These are phyloP conservation scores for Phaffia australis DNA, from an alignment of 768 basidiomycete species.

Conservation along the genomic window DNA sequence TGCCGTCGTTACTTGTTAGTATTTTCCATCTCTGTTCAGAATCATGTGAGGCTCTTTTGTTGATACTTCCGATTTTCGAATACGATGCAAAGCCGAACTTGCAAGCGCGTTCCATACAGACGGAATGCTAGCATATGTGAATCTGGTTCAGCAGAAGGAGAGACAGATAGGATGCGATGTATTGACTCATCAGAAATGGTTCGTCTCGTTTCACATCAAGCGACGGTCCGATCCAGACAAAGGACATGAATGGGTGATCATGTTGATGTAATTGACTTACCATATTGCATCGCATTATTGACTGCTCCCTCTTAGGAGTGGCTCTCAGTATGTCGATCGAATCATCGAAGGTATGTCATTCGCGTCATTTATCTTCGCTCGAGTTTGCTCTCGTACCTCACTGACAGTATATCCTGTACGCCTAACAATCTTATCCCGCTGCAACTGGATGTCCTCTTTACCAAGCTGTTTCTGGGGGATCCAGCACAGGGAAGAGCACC, in stretches of 20 bases:
- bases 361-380: too few species aligned
- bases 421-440: neutral
- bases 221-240: neutral
- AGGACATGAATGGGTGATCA: too few species aligned
- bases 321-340: conserved; percentile 79
- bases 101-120: conserved; percentile 69
- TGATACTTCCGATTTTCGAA: too few species aligned
- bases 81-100: conserved; percentile 69
- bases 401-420: too few species aligned
- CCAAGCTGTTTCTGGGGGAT: conserved; percentile 64
- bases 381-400: too few species aligned
- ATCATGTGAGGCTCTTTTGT: too few species aligned
- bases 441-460: neutral
- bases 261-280: too few species aligned
- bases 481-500: conserved; percentile 69
- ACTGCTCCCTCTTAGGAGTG: conserved; percentile 50
- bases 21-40: neutral
- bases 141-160: conserved; percentile 77
- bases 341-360: conserved; percentile 52
- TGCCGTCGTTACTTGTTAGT: conserved; percentile 61
- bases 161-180: conserved; percentile 81
- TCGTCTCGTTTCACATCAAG: conserved; percentile 24
- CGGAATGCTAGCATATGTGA: conserved; percentile 86
- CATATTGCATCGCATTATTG: neutral
- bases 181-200: conserved; percentile 90